A percentile compares a stretch with the other conserved stretches of the same genome.
Evolutionary conservation across 768 basidiomycete genomes (phyloP).

Genomic region (Leucocoprinus sp.): DNA sequence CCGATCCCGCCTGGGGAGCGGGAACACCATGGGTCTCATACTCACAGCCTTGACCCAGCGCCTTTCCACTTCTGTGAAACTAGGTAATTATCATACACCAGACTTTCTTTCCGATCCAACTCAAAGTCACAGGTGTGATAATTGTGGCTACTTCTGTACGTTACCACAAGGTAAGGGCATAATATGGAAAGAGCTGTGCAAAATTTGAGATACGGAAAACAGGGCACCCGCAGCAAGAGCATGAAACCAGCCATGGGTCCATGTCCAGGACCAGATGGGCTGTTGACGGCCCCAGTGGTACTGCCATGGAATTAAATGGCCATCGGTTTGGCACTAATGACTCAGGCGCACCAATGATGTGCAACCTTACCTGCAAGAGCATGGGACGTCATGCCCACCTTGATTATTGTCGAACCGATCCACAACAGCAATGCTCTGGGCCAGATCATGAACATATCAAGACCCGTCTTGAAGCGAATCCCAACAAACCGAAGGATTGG

Average conservation of each 20-base stretch:
- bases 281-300: conserved; percentile 43
- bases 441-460: conserved; percentile 39
- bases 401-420: conserved; percentile 42
- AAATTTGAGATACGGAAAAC: neutral
- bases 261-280: conserved; percentile 55
- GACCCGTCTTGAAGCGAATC: conserved; percentile 35
- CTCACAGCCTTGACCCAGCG: conserved; percentile 34
- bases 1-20: conserved; percentile 33
- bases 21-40: conserved; percentile 39
- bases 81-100: conserved; percentile 22
- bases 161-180: conserved; percentile 40
- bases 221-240: conserved; percentile 55
- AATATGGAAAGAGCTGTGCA: neutral
- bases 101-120: no score
- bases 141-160: conserved; percentile 53
- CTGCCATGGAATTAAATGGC: conserved; percentile 44
- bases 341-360: conserved; percentile 58
- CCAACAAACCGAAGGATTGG: conserved; percentile 41
- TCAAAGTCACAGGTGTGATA: conserved; percentile 34
- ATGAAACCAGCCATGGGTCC: conserved; percentile 57
- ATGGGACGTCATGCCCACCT: conserved; percentile 53
- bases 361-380: conserved; percentile 44
- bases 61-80: conserved; percentile 49
- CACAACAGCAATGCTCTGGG: conserved; percentile 29
- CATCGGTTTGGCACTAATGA: conserved; percentile 45